Evolutionary conservation across 1,284 basidiomycete genomes (phyloP).

Genomic region (Grifola frondosa): DNA sequence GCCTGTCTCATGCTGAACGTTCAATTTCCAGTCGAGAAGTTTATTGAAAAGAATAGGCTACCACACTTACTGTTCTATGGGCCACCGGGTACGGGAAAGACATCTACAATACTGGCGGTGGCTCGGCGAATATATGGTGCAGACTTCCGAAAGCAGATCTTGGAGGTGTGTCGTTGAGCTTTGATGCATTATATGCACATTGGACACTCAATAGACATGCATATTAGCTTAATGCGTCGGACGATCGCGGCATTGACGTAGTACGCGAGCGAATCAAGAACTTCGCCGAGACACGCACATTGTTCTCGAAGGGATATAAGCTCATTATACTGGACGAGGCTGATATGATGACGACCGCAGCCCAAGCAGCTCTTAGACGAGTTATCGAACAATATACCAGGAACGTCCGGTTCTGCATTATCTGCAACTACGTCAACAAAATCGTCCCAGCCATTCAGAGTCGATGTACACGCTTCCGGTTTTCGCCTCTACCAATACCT

Average conservation of each 20-base stretch:
- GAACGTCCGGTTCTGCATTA: slow-evolving; percentile 99
- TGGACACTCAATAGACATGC: background rate
- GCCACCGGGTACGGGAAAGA: slow-evolving; percentile 97
- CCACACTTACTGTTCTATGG: slow-evolving; percentile 98
- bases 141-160: slow-evolving; percentile 84
- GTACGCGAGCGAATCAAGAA: slow-evolving; percentile 99
- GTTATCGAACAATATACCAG: slow-evolving; percentile 99
- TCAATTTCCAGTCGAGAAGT: slow-evolving; percentile 79
- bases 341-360: slow-evolving; percentile 99
- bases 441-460: slow-evolving; percentile 98
- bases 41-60: slow-evolving; percentile 92
- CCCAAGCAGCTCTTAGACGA: slow-evolving; percentile 93
- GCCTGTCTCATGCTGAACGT: background rate
- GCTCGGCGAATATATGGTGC: slow-evolving; percentile 90
- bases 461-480: slow-evolving; percentile 96
- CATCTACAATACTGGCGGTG: slow-evolving; percentile 96
- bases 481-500: slow-evolving; percentile 87
- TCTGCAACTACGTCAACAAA: slow-evolving; percentile 99
- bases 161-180: slow-evolving; percentile 65
- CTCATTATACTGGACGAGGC: slow-evolving; percentile 98
- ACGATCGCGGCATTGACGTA: slow-evolving; percentile 97
- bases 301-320: slow-evolving; percentile 93
- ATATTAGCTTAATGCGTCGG: slow-evolving; percentile 89
- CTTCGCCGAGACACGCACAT: slow-evolving; percentile 93
- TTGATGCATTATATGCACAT: background rate